Evolutionary conservation across 306 rosid species (phyloP).

Genomic region (Crotalaria pallida): DNA sequence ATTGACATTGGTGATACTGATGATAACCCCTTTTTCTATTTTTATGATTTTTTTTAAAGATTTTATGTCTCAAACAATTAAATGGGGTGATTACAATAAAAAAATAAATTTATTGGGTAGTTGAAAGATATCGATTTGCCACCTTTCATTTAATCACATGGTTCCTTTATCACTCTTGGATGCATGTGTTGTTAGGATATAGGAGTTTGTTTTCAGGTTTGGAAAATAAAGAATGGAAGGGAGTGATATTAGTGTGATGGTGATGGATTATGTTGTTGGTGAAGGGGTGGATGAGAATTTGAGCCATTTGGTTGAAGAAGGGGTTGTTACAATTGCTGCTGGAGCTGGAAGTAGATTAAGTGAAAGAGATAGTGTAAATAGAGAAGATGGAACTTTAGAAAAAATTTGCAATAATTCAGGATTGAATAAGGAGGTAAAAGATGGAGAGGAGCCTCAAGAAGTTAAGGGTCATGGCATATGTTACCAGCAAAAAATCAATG

Average conservation of each 20-base stretch:
- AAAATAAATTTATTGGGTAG: too few relatives aligned
- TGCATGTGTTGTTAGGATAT: not conserved
- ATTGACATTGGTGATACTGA: too few relatives aligned
- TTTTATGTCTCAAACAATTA: conserved; percentile 7
- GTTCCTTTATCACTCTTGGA: conserved; percentile 25
- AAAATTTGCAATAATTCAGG: conserved; percentile 22
- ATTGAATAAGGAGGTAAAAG: conserved; percentile 27
- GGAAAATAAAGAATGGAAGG: not conserved
- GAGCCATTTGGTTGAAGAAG: conserved; percentile 13
- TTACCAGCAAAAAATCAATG: conserved; percentile 9
- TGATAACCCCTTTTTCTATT: not conserved
- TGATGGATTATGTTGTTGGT: conserved; percentile 25
- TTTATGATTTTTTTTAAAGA: conserved; percentile 11
- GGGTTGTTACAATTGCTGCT: conserved; percentile 31
- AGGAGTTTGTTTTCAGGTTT: conserved; percentile 21
- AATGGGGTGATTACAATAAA: too few relatives aligned
- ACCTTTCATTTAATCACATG: conserved; percentile 28
- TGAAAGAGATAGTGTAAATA: conserved; percentile 15
- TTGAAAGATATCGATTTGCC: conserved; percentile 12
- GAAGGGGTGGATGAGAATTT: conserved; percentile 19
- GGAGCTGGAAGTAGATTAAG: conserved; percentile 21
- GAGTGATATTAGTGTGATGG: conserved; percentile 14
- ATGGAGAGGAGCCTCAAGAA: conserved; percentile 18
- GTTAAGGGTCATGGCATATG: not conserved
- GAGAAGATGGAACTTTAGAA: conserved; percentile 24